Evolutionary conservation across 2,329 filamentous ascomycete genomes (phyloP).

Genomic region (Fusarium lyarnte): DNA sequence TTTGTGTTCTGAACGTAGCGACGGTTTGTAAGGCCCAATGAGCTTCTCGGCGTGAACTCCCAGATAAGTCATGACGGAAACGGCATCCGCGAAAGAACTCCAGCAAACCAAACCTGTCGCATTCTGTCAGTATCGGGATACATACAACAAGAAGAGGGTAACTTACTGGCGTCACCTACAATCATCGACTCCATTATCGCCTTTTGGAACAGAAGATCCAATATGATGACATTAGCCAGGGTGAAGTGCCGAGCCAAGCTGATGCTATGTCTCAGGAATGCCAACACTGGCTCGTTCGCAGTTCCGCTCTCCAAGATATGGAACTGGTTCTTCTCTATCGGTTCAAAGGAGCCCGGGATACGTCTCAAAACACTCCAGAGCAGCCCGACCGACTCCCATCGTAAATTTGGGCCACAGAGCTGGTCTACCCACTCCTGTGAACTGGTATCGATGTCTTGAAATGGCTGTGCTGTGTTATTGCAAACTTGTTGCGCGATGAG

Average conservation of each 20-base stretch:
- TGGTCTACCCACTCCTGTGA: conserved; percentile 3
- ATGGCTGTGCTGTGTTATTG: not conserved
- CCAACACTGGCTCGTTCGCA: not conserved
- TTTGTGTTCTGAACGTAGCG: not conserved
- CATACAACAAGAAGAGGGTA: too few relatives aligned
- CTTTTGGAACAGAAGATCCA: conserved; percentile 9
- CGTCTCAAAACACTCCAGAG: conserved; percentile 15
- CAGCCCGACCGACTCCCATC: not conserved
- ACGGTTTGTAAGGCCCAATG: not conserved
- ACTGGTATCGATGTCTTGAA: not conserved
- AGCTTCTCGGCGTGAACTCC: not conserved
- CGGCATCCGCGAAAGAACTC: not conserved
- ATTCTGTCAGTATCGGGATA: not conserved
- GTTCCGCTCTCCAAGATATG: not conserved
- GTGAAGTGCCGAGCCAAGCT: not conserved
- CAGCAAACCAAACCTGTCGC: not conserved
- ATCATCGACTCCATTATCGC: conserved; percentile 5
- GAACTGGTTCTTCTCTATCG: not conserved
- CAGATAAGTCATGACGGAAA: conserved; percentile 5
- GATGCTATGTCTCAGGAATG: not conserved
- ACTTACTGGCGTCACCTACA: not conserved
- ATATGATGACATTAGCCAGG: not conserved
- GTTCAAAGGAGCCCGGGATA: not conserved
- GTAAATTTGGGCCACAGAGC: not conserved
- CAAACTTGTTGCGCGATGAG: not conserved